Conservation (phyloP, 1,139 yeast species). For the Kodamaea arcana region DNA sequence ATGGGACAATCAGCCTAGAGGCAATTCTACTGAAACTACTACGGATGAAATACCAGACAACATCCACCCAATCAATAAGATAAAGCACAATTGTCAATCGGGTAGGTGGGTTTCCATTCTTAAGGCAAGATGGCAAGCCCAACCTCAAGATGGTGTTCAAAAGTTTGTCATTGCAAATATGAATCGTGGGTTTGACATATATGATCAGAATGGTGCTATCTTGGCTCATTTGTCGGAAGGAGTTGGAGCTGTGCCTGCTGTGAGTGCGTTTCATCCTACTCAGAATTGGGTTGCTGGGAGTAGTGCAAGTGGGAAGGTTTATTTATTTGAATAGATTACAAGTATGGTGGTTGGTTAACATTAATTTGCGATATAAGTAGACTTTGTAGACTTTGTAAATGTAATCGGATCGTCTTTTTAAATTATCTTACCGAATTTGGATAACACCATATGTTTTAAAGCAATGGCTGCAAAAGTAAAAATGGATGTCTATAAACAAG, state of each 20-base stretch:
- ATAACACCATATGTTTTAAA: no score
- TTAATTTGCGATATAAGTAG: no score
- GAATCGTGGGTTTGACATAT: constrained; percentile 83
- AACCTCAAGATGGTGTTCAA: constrained; percentile 67
- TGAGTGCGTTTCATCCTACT: constrained; percentile 73
- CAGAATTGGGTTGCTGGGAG: constrained; percentile 92
- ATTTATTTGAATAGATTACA: constrained; percentile 42
- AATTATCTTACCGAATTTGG: no score
- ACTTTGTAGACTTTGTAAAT: no score
- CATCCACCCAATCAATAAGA: constrained; percentile 53
- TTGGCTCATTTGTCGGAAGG: constrained; percentile 65
- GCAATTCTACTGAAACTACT: constrained; percentile 11
- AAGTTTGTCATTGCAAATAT: constrained; percentile 90
- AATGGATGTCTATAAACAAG: no score
- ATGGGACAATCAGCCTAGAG: constrained; percentile 25
- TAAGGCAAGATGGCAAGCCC: constrained; percentile 76
- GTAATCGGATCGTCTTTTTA: no score
- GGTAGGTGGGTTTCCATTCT: constrained; percentile 95
- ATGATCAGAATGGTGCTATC: constrained; percentile 69
- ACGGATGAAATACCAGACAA: constrained; percentile 23
- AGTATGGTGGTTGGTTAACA: no score
- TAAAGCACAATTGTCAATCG: constrained; percentile 88
- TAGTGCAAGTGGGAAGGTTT: constrained; percentile 89
- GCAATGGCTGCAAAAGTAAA: no score
- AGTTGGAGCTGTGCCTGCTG: constrained; percentile 92